A percentile compares a stretch with the other conserved stretches of the same genome.
Evolutionary conservation across 2,329 filamentous ascomycete genomes (phyloP).

Genomic region (Colletotrichum plurivorum): DNA sequence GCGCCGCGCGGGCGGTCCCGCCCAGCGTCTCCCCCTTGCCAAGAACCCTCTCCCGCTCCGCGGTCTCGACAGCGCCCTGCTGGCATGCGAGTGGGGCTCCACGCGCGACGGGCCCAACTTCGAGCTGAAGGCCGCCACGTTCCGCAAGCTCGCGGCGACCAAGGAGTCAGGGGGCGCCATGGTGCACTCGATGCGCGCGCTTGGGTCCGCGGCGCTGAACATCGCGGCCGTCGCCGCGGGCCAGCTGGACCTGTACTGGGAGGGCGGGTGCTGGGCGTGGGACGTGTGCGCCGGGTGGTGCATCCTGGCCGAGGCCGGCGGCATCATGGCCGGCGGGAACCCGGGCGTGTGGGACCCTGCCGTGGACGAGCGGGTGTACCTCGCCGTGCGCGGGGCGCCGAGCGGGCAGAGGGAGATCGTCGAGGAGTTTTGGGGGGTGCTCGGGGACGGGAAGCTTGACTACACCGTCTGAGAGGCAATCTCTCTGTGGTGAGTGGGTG

Average conservation of each 20-base stretch:
- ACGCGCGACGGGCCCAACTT: conserved; percentile 79
- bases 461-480: conserved; percentile 49
- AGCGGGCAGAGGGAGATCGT: conserved; percentile 73
- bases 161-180: conserved; percentile 78
- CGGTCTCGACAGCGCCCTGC: conserved; percentile 73
- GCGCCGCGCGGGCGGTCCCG: conserved; percentile 58
- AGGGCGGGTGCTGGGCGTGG: conserved; percentile 88
- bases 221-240: conserved; percentile 80
- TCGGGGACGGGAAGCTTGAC: conserved; percentile 68
- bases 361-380: conserved; percentile 72
- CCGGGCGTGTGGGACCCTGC: conserved; percentile 78
- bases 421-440: conserved; percentile 74
- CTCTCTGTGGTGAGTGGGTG: neutral
- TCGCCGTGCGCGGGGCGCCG: conserved; percentile 73
- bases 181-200: conserved; percentile 80
- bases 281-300: conserved; percentile 88
- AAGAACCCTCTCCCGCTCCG: conserved; percentile 68
- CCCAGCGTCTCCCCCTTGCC: conserved; percentile 57
- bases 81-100: conserved; percentile 82
- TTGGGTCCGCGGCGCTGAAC: conserved; percentile 83
- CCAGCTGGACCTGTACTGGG: conserved; percentile 83
- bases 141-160: conserved; percentile 70
- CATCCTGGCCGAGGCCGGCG: conserved; percentile 81
- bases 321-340: conserved; percentile 80
- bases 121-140: conserved; percentile 77